Evolutionary conservation across 768 basidiomycete species (phyloP).

Genomic region (Lyophyllum semitale): DNA sequence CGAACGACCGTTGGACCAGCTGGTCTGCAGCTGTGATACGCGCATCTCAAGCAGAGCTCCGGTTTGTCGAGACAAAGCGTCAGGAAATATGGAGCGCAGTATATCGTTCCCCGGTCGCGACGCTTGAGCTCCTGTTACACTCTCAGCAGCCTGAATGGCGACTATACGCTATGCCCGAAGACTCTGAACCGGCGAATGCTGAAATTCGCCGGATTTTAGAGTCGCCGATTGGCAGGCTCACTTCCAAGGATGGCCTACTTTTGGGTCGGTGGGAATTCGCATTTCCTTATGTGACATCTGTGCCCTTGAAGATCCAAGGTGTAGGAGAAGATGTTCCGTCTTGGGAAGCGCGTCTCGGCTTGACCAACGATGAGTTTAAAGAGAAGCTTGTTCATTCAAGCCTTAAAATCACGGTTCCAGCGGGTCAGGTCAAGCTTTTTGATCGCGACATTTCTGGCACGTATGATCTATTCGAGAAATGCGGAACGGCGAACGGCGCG

Average conservation of each 20-base stretch:
- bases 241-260: slow-evolving; percentile 58
- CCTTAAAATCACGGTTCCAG: slow-evolving; percentile 62
- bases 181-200: slow-evolving; percentile 72
- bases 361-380: slow-evolving; percentile 63
- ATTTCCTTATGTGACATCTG: slow-evolving; percentile 57
- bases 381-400: slow-evolving; percentile 68
- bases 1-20: slow-evolving; percentile 59
- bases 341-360: slow-evolving; percentile 84
- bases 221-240: slow-evolving; percentile 75
- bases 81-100: slow-evolving; percentile 86
- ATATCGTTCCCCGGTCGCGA: slow-evolving; percentile 72
- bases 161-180: slow-evolving; percentile 71
- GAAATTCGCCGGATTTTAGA: slow-evolving; percentile 74
- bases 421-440: slow-evolving; percentile 45
- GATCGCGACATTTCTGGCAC: slow-evolving; percentile 83
- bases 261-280: slow-evolving; percentile 80
- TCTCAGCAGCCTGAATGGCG: slow-evolving; percentile 85
- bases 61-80: slow-evolving; percentile 83
- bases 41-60: slow-evolving; percentile 63
- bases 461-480: slow-evolving; percentile 80
- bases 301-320: slow-evolving; percentile 66
- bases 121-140: slow-evolving; percentile 76
- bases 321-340: slow-evolving; percentile 72
- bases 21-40: slow-evolving; percentile 73
- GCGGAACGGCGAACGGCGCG: slow-evolving; percentile 85